phyloP scores from a whole-genome alignment of 768 basidiomycete species.

The Amanita pseudoporphyria region DNA sequence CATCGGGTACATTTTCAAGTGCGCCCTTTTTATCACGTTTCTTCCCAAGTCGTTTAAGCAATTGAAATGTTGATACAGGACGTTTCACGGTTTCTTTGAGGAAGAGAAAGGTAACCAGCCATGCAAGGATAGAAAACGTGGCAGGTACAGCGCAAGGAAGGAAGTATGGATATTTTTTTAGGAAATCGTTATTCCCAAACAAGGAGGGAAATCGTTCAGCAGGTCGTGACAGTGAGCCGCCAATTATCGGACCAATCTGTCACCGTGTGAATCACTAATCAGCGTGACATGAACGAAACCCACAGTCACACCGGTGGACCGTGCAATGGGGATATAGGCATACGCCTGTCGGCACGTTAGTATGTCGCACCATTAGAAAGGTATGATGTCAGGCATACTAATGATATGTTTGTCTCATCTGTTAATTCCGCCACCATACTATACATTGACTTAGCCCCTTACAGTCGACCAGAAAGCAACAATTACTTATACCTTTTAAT shows the following conservation, averaged over 20 bases:
- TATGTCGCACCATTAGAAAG: neutral
- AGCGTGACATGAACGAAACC: conserved; percentile 9
- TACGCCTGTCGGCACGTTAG: conserved; percentile 32
- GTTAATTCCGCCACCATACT: conserved; percentile 70
- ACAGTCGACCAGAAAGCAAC: neutral
- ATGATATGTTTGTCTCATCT: conserved; percentile 57
- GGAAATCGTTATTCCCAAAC: conserved; percentile 38
- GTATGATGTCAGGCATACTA: conserved; percentile 23
- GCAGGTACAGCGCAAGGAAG: conserved; percentile 62
- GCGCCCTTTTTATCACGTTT: neutral
- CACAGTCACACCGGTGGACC: conserved; percentile 32
- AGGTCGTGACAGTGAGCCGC: conserved; percentile 45
- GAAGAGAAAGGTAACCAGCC: conserved; percentile 40
- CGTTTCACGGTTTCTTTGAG: conserved; percentile 39
- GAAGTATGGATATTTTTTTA: conserved; percentile 53
- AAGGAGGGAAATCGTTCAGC: conserved; percentile 42
- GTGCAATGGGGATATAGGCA: conserved; percentile 51
- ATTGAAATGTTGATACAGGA: conserved; percentile 16
- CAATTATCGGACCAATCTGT: conserved; percentile 42
- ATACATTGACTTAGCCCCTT: conserved; percentile 1
- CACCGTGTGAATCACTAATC: neutral
- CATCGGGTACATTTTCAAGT: conserved; percentile 1
- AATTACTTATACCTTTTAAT: conserved; percentile 39
- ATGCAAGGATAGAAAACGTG: conserved; percentile 44
- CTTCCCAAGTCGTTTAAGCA: conserved; percentile 15